These are phyloP conservation scores for Heterobasidion parviporum DNA, from an alignment of 1,284 basidiomycete species.

Conservation along the genomic window DNA sequence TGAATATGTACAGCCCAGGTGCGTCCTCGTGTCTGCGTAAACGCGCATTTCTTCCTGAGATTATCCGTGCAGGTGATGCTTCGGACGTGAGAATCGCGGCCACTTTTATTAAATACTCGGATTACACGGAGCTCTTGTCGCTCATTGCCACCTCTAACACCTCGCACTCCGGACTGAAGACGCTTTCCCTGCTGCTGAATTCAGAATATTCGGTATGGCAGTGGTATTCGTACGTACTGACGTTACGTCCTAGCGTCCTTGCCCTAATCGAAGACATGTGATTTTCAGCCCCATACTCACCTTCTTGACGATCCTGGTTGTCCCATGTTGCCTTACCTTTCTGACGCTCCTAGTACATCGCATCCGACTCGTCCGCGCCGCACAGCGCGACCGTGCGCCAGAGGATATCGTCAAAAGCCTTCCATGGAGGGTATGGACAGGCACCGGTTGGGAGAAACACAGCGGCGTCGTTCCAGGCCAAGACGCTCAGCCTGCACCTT, in stretches of 20 bases:
- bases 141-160: conserved; percentile 67
- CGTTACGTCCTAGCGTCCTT: not conserved
- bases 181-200: conserved; percentile 68
- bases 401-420: conserved; percentile 67
- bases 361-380: conserved; percentile 65
- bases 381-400: conserved; percentile 73
- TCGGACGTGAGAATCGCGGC: conserved; percentile 66
- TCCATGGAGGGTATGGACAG: conserved; percentile 77
- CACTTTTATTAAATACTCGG: conserved; percentile 67
- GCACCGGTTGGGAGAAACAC: conserved; percentile 70
- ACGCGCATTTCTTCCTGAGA: conserved; percentile 6
- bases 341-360: conserved; percentile 77
- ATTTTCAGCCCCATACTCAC: conserved; percentile 63
- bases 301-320: conserved; percentile 70
- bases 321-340: conserved; percentile 76
- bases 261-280: conserved; percentile 8
- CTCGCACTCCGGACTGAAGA: conserved; percentile 63
- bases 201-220: conserved; percentile 76
- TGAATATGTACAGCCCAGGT: conserved; percentile 90
- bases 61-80: conserved; percentile 45
- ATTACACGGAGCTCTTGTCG: conserved; percentile 50
- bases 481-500: conserved; percentile 15
- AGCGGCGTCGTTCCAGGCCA: conserved; percentile 25
- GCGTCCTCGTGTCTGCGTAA: conserved; percentile 13
- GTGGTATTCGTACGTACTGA: conserved; percentile 68